phyloP scores from a whole-genome alignment of 306 rosid species.

The Biancaea sappan region DNA sequence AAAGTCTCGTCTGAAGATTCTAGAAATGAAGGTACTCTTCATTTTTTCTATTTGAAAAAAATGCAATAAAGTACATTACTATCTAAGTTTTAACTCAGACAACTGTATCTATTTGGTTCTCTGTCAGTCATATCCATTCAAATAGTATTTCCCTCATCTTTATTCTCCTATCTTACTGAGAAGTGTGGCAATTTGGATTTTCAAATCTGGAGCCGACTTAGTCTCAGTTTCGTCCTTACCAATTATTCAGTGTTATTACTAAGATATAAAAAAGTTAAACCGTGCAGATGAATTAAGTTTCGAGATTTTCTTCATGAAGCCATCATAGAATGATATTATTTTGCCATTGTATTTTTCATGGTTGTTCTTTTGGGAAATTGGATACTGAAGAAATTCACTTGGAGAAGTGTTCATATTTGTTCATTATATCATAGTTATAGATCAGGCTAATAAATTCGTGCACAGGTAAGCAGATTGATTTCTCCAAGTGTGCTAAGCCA shows the following conservation, averaged over 20 bases:
- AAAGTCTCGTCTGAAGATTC: slow-evolving; percentile 46
- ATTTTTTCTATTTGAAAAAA: not conserved
- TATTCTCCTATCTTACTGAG: slow-evolving; percentile 5
- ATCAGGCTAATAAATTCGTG: not conserved
- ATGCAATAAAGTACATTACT: slow-evolving; percentile 17
- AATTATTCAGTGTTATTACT: slow-evolving; percentile 10
- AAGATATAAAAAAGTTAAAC: slow-evolving; percentile 6
- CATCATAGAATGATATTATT: not conserved
- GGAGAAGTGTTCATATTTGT: not conserved
- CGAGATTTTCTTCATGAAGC: not conserved
- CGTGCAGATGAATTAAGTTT: not conserved
- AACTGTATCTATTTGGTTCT: slow-evolving; percentile 16
- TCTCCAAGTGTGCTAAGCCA: not conserved
- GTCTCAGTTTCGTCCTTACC: slow-evolving; percentile 17
- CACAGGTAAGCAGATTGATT: not conserved
- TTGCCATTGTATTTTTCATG: not conserved
- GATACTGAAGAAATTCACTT: not conserved
- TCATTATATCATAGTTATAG: not conserved
- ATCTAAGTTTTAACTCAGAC: slow-evolving; percentile 14
- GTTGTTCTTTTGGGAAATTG: not conserved
- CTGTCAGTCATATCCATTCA: slow-evolving; percentile 2
- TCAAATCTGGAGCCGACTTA: slow-evolving; percentile 3
- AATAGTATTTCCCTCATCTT: not conserved
- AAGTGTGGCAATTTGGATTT: slow-evolving; percentile 6
- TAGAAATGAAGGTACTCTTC: slow-evolving; percentile 59